These are phyloP conservation scores for Xenoacremonium recifei DNA, from an alignment of 2,329 filamentous ascomycete species.

Conservation along the genomic window DNA sequence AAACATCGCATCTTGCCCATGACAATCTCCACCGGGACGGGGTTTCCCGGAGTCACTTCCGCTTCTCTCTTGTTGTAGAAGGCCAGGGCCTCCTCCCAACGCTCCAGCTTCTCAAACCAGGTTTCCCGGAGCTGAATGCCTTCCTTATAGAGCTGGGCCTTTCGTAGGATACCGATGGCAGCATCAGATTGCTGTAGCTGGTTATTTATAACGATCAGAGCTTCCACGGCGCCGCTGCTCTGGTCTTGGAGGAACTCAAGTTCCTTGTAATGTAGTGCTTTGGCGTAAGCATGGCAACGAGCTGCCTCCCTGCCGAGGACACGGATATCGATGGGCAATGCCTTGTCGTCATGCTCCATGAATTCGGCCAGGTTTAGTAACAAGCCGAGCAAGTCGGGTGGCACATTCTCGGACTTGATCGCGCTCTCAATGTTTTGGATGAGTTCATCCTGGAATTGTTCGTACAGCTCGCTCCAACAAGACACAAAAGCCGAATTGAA, in stretches of 20 bases:
- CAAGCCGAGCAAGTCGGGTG: slow-evolving; percentile 90
- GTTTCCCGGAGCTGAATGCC: slow-evolving; percentile 92
- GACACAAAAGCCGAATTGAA: slow-evolving; percentile 99
- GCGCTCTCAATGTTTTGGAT: slow-evolving; percentile 95
- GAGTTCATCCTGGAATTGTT: slow-evolving; percentile 94
- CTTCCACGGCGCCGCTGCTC: slow-evolving; percentile 91
- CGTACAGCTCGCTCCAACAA: slow-evolving; percentile 97
- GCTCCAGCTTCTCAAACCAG: slow-evolving; percentile 97
- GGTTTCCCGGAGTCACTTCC: slow-evolving; percentile 58
- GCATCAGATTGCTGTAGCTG: slow-evolving; percentile 98
- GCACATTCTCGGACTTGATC: slow-evolving; percentile 91
- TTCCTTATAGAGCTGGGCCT: slow-evolving; percentile 93
- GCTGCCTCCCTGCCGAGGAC: slow-evolving; percentile 92
- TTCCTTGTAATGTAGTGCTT: slow-evolving; percentile 98
- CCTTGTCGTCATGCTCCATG: slow-evolving; percentile 99
- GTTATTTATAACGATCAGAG: slow-evolving; percentile 98
- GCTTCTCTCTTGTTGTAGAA: slow-evolving; percentile 87
- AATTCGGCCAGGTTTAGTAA: slow-evolving; percentile 96
- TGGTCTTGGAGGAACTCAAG: slow-evolving; percentile 97
- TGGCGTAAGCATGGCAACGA: slow-evolving; percentile 96
- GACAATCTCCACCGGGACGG: slow-evolving; percentile 81
- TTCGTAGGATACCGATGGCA: slow-evolving; percentile 94
- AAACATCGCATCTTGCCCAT: slow-evolving; percentile 99
- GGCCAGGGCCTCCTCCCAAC: slow-evolving; percentile 94
- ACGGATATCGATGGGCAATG: slow-evolving; percentile 93